These are phyloP conservation scores for Corrigiola litoralis DNA, from an alignment of 179 eudicot species.

Conservation along the genomic window DNA sequence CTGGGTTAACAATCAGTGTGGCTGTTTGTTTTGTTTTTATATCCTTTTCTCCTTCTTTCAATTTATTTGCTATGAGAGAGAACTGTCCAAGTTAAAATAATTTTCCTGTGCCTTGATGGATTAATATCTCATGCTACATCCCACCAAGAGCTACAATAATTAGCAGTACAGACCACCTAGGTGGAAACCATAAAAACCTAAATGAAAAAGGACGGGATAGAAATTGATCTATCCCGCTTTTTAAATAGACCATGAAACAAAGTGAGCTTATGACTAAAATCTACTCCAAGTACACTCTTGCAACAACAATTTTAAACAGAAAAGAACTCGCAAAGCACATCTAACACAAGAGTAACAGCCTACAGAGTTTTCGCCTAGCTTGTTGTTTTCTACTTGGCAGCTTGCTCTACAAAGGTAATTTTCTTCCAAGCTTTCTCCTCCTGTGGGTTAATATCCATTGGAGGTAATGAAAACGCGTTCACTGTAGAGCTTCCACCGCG, in stretches of 20 bases:
- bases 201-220: neutral
- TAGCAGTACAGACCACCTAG: too few species aligned
- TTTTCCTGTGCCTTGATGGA: too few species aligned
- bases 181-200: too few species aligned
- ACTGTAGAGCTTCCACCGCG: conserved; percentile 67
- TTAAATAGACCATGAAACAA: neutral
- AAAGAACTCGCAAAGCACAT: neutral
- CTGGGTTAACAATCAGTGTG: too few species aligned
- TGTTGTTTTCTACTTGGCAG: conserved; percentile 31
- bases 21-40: too few species aligned
- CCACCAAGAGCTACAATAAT: too few species aligned
- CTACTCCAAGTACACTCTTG: neutral
- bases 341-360: neutral
- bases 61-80: too few species aligned
- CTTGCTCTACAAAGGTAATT: conserved; percentile 35
- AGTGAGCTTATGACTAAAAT: neutral
- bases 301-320: neutral
- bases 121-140: too few species aligned
- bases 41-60: too few species aligned
- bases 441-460: conserved; percentile 27
- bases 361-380: neutral
- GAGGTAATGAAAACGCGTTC: conserved; percentile 64
- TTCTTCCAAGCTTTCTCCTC: conserved; percentile 42
- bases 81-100: too few species aligned
- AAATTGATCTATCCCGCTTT: neutral